Evolutionary conservation across 129 eudicot species (phyloP), one percentile per base, ranked within the genome.

Genomic region (Flaveria trinervia): DNA sequence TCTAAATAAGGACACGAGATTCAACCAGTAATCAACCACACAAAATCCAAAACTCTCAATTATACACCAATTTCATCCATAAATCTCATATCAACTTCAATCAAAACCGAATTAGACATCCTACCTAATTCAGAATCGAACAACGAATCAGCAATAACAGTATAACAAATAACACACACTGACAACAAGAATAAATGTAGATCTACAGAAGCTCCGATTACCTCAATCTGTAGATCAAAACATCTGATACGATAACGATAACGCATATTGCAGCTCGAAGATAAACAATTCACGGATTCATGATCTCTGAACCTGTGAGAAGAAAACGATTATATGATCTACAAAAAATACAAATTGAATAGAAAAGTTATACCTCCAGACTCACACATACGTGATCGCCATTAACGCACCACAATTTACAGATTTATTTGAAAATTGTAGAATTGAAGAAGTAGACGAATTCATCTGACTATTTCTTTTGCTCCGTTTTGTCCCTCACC

Each of bases 301-400:
- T 71, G 64, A 71, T 71, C 65, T 71, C 30, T 49, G 16, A 9
- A 39, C 61, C 44, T 51, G 48, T 15, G 65, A 15, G 11, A 15
- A 49, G 16, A 15, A 49, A 33, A 14, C 50, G n/a, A 30, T 46
- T 9, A 57, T 46, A 30, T 46, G 1, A 69, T 69, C 36, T 45
- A 49, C 39, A 52, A 5, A 30, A 30, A 30, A 16, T 1, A 68
- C 3, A 7, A 49, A 45, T 36, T 10, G 17, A 50, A 45, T 7
- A 69, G 12, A 77, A 68, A 26, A 57, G 14, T 41, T 20, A 25
- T 69, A 69, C 69, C 70, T 77, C 1, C 15, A 48, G 50, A 78
- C 17, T 59, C 62, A 70, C 22, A 30, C 44, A 60, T 26, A 70
- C 77, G 71, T 61, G 82, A 71, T 61, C 64, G 22, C 77, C 77